Evolutionary conservation across 1,284 basidiomycete species (phyloP).

Genomic region (Leccinum laetum): DNA sequence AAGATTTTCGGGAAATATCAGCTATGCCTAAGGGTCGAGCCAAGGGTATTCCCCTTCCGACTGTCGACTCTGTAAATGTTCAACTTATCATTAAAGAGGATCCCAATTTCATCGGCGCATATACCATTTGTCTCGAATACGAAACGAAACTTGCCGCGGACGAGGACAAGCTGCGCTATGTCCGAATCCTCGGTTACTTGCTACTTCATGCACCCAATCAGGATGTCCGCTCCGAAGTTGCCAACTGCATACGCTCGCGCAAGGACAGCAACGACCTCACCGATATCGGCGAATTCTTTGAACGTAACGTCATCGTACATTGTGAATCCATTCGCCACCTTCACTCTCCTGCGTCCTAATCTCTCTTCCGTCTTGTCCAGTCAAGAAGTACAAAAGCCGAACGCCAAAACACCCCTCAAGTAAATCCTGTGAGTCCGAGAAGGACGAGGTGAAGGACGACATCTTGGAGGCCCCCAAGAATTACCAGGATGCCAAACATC

Average conservation of each 20-base stretch:
- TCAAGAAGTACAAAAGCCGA: not conserved
- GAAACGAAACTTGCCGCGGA: not conserved
- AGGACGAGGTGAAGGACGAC: not conserved
- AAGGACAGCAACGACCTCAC: not conserved
- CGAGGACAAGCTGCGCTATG: not conserved
- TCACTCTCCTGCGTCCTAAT: not conserved
- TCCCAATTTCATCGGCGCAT: not conserved
- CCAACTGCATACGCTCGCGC: conserved; percentile 4
- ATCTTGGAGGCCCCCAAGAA: not conserved
- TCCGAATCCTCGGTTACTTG: not conserved
- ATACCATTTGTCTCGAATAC: not conserved
- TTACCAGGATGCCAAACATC: not conserved
- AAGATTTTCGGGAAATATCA: no score
- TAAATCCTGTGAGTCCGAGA: not conserved
- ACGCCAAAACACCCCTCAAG: not conserved
- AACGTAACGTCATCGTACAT: conserved; percentile 1
- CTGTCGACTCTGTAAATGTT: not conserved
- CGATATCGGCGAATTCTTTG: conserved; percentile 4
- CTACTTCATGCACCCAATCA: not conserved
- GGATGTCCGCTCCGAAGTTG: conserved; percentile 5
- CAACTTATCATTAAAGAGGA: not conserved
- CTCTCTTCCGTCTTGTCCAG: not conserved
- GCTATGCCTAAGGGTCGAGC: no score
- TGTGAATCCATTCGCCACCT: not conserved
- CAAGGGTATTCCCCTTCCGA: not conserved